phyloP scores from a whole-genome alignment of 352 stramenopile species.

The Phytopythium litorale region DNA sequence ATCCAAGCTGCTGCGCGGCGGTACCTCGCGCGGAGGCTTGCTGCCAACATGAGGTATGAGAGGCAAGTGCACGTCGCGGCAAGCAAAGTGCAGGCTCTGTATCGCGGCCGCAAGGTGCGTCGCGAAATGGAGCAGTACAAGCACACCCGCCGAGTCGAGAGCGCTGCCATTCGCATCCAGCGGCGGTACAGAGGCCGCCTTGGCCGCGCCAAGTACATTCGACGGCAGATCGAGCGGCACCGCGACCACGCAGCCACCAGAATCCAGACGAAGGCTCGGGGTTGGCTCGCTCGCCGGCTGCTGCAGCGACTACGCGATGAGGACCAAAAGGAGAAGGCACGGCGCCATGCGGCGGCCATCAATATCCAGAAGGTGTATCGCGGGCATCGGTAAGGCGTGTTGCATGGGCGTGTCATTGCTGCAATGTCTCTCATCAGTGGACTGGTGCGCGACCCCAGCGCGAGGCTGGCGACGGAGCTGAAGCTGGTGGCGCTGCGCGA shows the following conservation, averaged over 20 bases:
- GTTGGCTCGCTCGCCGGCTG: conserved; percentile 30
- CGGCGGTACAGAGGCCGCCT: conserved; percentile 65
- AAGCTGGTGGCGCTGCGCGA: conserved; percentile 61
- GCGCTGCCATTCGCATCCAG: conserved; percentile 59
- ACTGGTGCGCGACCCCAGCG: conserved; percentile 16
- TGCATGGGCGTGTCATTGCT: not conserved
- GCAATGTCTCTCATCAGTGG: not conserved
- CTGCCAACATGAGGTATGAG: conserved; percentile 17
- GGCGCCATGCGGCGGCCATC: conserved; percentile 39
- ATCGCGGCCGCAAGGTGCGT: conserved; percentile 46
- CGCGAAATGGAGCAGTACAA: conserved; percentile 21
- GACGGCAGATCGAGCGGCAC: conserved; percentile 50
- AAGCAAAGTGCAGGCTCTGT: conserved; percentile 54
- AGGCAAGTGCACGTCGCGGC: conserved; percentile 31
- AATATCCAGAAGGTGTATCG: conserved; percentile 74
- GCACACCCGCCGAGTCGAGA: conserved; percentile 21
- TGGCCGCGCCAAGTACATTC: conserved; percentile 58
- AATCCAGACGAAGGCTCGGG: conserved; percentile 53
- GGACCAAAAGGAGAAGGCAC: conserved; percentile 17
- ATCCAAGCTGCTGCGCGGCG: conserved; percentile 55
- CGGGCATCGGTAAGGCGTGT: conserved; percentile 43
- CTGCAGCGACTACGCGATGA: conserved; percentile 28
- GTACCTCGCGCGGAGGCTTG: conserved; percentile 26
- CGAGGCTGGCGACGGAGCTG: conserved; percentile 60
- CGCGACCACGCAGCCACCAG: conserved; percentile 32